Percentiles rank a stretch among this genome's conserved stretches.
phyloP scores from a whole-genome alignment of 495 filamentous ascomycete species.

The Aspergillus steynii region DNA sequence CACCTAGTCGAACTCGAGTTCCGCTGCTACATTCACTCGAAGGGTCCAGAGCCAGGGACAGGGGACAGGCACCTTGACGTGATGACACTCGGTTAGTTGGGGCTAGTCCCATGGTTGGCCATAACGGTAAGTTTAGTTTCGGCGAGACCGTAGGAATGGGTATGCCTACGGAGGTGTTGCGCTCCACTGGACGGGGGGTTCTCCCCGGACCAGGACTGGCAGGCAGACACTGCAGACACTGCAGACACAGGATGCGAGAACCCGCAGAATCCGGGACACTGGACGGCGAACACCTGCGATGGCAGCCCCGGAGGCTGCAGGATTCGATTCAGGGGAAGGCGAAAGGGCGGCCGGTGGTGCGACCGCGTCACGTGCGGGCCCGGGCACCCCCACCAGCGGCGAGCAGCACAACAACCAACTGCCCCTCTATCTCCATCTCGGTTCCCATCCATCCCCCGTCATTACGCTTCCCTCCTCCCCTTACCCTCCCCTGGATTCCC shows the following conservation, averaged over 20 bases:
- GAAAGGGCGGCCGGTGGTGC: constrained; percentile 20
- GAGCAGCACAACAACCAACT: constrained; percentile 40
- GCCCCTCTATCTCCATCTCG: constrained; percentile 35
- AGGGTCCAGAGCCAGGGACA: background rate
- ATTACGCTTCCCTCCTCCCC: constrained; percentile 18
- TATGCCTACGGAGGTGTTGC: background rate
- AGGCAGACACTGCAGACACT: background rate
- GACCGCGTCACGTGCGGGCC: constrained; percentile 37
- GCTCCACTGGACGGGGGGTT: background rate
- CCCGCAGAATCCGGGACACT: too few relatives aligned
- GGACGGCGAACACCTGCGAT: background rate
- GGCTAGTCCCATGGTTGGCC: constrained; percentile 15
- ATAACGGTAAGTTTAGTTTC: constrained; percentile 9
- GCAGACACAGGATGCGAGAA: too few relatives aligned
- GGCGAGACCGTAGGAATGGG: constrained; percentile 28
- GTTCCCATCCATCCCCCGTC: constrained; percentile 26
- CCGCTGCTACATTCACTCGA: background rate
- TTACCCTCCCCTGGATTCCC: constrained; percentile 11
- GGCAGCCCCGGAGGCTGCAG: background rate
- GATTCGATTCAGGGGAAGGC: constrained; percentile 20
- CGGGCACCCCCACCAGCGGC: constrained; percentile 34
- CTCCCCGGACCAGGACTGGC: background rate
- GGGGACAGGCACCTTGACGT: constrained; percentile 6
- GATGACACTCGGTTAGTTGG: constrained; percentile 11
- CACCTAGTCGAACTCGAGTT: background rate